A percentile compares a stretch with the other conserved stretches of the same genome.
Conservation (phyloP, 192 early-diverging fungal genomes). For the Coemansia sp. region DNA sequence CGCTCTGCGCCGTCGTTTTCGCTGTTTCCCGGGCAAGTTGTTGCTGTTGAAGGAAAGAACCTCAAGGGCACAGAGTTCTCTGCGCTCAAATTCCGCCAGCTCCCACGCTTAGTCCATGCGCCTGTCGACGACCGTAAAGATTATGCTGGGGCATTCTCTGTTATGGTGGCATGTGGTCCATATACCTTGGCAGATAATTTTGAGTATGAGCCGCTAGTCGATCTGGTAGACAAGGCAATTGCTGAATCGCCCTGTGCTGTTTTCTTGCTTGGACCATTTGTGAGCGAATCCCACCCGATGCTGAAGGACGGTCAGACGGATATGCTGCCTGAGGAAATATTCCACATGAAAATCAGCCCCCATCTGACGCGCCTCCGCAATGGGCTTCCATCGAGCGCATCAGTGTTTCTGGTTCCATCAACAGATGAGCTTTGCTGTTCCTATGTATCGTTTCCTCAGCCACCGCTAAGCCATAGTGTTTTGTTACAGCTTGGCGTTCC, state of each 20-base stretch:
- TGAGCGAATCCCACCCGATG: conserved; percentile 60
- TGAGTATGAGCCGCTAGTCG: conserved; percentile 78
- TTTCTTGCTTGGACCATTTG: conserved; percentile 78
- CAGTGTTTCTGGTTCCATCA: conserved; percentile 74
- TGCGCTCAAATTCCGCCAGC: conserved; percentile 55
- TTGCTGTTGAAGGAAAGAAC: conserved; percentile 71
- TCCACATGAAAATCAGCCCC: conserved; percentile 61
- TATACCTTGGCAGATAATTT: conserved; percentile 80
- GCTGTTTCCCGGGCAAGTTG: conserved; percentile 89
- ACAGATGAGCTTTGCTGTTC: conserved; percentile 72
- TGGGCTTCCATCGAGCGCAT: conserved; percentile 44
- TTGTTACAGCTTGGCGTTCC: conserved; percentile 35
- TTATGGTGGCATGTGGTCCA: conserved; percentile 81
- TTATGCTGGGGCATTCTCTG: conserved; percentile 36
- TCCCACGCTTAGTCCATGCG: conserved; percentile 62
- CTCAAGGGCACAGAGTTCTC: conserved; percentile 58
- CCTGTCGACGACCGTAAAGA: conserved; percentile 10
- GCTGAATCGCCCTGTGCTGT: conserved; percentile 75
- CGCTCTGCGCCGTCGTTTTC: conserved; percentile 58
- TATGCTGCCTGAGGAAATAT: conserved; percentile 62
- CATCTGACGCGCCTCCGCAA: conserved; percentile 59
- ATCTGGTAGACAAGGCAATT: conserved; percentile 63
- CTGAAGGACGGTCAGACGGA: conserved; percentile 58
- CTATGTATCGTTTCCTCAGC: conserved; percentile 84
- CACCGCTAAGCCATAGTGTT: conserved; percentile 57